A percentile compares a stretch with the other conserved stretches of the same genome.
Conservation (phyloP, 2,329 filamentous ascomycete genomes). For the Apiospora rasikravindrae region DNA sequence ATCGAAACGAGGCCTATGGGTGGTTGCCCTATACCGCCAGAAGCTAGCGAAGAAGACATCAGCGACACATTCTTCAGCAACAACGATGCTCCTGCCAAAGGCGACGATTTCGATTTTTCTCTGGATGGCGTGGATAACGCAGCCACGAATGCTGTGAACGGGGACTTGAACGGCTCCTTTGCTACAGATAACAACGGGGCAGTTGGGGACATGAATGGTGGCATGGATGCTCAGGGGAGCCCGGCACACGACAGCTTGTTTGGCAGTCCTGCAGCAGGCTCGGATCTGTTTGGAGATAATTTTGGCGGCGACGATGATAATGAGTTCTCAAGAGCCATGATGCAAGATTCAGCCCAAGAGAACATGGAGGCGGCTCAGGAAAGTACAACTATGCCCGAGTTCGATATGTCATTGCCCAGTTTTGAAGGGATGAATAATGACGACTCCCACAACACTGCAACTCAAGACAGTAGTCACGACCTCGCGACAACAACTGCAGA, state of each 20-base stretch:
- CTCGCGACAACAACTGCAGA: not conserved
- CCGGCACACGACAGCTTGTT: conserved; percentile 83
- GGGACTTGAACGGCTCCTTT: conserved; percentile 29
- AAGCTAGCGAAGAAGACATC: conserved; percentile 63
- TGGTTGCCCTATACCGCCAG: conserved; percentile 75
- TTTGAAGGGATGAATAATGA: conserved; percentile 20
- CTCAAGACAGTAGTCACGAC: not conserved
- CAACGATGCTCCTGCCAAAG: conserved; percentile 65
- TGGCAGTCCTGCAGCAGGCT: conserved; percentile 74
- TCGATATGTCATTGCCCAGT: conserved; percentile 22
- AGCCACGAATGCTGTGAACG: conserved; percentile 41
- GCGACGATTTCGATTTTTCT: conserved; percentile 51
- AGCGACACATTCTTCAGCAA: conserved; percentile 80
- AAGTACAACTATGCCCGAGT: conserved; percentile 41
- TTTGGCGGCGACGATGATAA: conserved; percentile 86
- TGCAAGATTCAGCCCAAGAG: conserved; percentile 47
- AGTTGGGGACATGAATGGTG: conserved; percentile 24
- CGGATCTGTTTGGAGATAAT: conserved; percentile 81
- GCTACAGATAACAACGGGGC: conserved; percentile 33
- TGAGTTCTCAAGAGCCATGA: conserved; percentile 78
- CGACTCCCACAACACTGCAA: not conserved
- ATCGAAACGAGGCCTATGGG: conserved; percentile 84
- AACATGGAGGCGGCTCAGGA: conserved; percentile 30
- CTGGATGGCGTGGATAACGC: conserved; percentile 40
- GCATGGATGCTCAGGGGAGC: conserved; percentile 62